Percentiles rank a stretch among this genome's conserved stretches.
Conservation (phyloP, 208 protist species). For the Acanthamoeba healyi region DNA sequence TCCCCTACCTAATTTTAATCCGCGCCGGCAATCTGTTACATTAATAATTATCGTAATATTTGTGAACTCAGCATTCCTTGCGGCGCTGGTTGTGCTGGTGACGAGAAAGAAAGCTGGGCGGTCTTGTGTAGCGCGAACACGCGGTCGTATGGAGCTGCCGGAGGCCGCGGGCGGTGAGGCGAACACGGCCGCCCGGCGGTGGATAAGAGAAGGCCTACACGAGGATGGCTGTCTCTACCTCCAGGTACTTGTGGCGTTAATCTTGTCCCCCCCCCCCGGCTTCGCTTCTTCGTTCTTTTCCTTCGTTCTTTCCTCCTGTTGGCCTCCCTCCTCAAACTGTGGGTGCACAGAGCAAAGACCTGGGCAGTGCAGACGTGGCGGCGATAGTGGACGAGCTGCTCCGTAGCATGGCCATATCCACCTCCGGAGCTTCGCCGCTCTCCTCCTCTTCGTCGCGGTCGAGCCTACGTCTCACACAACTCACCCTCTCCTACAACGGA, state of each 20-base stretch:
- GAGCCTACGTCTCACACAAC: background rate
- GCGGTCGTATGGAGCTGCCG: background rate
- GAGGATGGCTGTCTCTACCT: constrained; percentile 14
- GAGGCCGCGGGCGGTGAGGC: background rate
- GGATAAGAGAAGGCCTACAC: background rate
- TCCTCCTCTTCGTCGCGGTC: background rate
- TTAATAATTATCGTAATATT: no score
- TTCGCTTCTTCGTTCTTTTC: background rate
- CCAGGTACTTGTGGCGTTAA: background rate
- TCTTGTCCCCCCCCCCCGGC: background rate
- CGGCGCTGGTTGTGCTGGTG: no score
- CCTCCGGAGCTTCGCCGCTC: background rate
- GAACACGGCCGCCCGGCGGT: background rate
- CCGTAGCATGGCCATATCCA: background rate
- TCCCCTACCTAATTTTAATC: no score
- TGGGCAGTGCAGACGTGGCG: background rate
- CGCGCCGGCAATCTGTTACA: no score
- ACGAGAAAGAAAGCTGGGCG: background rate
- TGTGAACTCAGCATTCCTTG: no score
- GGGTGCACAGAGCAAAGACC: background rate
- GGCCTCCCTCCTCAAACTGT: background rate
- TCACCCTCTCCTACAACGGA: constrained; percentile 30
- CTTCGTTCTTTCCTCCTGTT: constrained; percentile 4
- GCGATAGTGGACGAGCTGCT: constrained; percentile 24
- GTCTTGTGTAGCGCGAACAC: no score